Percentiles rank a stretch among this genome's conserved stretches.
Evolutionary conservation across 176 grass and related monocot species (phyloP).

Genomic region (Cenchrus fungigraminus): DNA sequence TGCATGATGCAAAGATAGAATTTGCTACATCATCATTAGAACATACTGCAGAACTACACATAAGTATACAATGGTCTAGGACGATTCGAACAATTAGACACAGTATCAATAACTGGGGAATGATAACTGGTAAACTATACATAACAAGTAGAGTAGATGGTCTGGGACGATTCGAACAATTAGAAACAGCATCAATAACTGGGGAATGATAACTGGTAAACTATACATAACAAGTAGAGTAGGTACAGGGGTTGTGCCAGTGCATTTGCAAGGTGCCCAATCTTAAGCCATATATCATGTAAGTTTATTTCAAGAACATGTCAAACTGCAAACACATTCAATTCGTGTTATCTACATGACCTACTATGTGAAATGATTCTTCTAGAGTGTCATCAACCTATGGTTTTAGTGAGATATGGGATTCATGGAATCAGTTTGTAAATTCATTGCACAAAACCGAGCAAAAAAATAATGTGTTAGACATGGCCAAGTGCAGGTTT

Average conservation of each 20-base stretch:
- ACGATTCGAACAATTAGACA: neutral
- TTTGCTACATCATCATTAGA: neutral
- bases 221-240: neutral
- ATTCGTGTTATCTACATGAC: neutral
- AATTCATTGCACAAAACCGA: neutral
- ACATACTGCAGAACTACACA: neutral
- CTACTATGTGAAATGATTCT: constrained; percentile 3
- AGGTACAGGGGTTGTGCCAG: neutral
- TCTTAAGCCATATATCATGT: constrained; percentile 2
- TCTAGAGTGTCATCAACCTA: neutral
- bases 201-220: neutral
- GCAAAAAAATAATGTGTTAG: neutral
- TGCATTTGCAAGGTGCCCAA: neutral
- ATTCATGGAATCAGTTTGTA: neutral
- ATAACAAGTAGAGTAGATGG: neutral
- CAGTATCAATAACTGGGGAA: neutral
- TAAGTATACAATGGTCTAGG: neutral
- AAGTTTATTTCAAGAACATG: constrained; percentile 10
- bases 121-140: neutral
- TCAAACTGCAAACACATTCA: neutral
- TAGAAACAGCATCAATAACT: neutral
- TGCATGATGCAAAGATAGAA: neutral
- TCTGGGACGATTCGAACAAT: neutral
- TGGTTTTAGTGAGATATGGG: neutral
- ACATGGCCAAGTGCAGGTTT: neutral